phyloP scores from a whole-genome alignment of 2,329 filamentous ascomycete genomes.

The Colletotrichum zoysiae region DNA sequence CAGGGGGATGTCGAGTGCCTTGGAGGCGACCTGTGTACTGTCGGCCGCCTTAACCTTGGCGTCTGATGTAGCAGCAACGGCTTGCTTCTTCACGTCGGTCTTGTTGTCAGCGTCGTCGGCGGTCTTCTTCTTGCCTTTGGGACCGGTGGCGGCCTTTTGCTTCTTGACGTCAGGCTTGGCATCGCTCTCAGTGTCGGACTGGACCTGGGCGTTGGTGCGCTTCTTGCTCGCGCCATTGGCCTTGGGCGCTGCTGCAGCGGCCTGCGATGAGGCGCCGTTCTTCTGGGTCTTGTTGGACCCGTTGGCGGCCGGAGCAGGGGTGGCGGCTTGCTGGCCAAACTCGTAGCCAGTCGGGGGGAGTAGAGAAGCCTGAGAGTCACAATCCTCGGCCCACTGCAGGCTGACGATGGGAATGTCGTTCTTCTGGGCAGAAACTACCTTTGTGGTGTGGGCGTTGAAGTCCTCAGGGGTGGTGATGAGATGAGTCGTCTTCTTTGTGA shows the following conservation, averaged over 20 bases:
- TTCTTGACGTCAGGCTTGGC: constrained; percentile 49
- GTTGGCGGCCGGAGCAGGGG: constrained; percentile 17
- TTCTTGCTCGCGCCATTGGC: constrained; percentile 39
- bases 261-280: constrained; percentile 21
- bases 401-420: constrained; percentile 67
- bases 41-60: constrained; percentile 41
- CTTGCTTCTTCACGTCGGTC: constrained; percentile 49
- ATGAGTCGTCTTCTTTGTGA: constrained; percentile 66
- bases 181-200: constrained; percentile 44
- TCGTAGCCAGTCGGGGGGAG: constrained; percentile 51
- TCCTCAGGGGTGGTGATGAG: constrained; percentile 69
- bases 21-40: constrained; percentile 56
- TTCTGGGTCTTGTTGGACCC: constrained; percentile 25
- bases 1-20: constrained; percentile 61
- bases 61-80: constrained; percentile 48
- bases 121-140: constrained; percentile 27
- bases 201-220: constrained; percentile 42
- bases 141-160: constrained; percentile 45
- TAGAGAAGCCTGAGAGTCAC: constrained; percentile 56
- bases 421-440: constrained; percentile 62
- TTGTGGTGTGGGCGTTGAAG: constrained; percentile 61
- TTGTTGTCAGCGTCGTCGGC: constrained; percentile 43
- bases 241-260: constrained; percentile 19
- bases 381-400: constrained; percentile 73
- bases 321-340: constrained; percentile 36